phyloP scores from a whole-genome alignment of 2,329 filamentous ascomycete species.

The Hymenotorrendiella dingleyae region DNA sequence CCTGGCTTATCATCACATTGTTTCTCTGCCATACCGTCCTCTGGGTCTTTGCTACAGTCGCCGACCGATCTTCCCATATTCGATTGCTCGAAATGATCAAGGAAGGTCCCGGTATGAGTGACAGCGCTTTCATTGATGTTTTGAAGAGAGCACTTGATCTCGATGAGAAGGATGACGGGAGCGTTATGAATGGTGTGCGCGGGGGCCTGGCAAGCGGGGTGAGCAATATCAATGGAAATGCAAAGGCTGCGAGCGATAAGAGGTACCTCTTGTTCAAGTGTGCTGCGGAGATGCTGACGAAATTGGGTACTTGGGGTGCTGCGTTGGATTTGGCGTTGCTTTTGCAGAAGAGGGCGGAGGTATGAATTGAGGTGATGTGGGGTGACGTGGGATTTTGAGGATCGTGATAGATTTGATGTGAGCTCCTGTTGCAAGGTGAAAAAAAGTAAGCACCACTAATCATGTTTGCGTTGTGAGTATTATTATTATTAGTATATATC shows the following conservation, averaged over 20 bases:
- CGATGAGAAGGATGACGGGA: not conserved
- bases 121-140: slow-evolving; percentile 12
- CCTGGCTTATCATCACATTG: slow-evolving; percentile 17
- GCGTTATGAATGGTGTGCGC: not conserved
- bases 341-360: slow-evolving; percentile 17
- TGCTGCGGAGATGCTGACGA: slow-evolving; percentile 21
- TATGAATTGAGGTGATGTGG: slow-evolving; percentile 1
- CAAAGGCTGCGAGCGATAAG: not conserved
- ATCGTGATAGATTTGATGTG: too few relatives aligned
- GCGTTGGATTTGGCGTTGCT: slow-evolving; percentile 20
- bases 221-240: too few relatives aligned
- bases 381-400: not conserved
- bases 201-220: not conserved
- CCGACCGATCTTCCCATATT: slow-evolving; percentile 5
- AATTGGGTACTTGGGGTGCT: slow-evolving; percentile 21
- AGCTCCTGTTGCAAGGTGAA: too few relatives aligned
- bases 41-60: slow-evolving; percentile 18
- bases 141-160: slow-evolving; percentile 6
- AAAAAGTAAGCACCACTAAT: too few relatives aligned
- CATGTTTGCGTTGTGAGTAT: too few relatives aligned
- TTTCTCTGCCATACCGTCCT: slow-evolving; percentile 21
- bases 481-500: too few relatives aligned
- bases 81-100: slow-evolving; percentile 3
- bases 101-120: slow-evolving; percentile 1
- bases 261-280: slow-evolving; percentile 15